Base-by-base conservation (phyloP, 208 protist species). In the Trypanosoma conorhini region DNA sequence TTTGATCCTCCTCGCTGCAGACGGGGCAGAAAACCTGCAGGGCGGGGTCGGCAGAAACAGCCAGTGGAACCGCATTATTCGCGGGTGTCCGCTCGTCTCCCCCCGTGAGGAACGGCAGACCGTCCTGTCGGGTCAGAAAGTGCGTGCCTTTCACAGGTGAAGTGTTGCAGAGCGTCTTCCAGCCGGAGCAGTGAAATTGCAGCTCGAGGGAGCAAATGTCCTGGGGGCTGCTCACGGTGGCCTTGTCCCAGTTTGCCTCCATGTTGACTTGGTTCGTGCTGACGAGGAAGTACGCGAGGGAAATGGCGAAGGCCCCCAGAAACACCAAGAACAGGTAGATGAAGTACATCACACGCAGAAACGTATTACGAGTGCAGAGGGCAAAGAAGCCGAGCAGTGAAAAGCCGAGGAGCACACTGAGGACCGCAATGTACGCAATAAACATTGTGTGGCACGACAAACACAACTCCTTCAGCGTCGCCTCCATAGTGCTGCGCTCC, bases 371-470 rank as follows among this genome's bases (percentile, higher is more conserved):
- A 7, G 66, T 65, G 50, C 67, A 72, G 35, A 82, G 77, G 24
- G 71, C 71, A 26, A 77, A 33, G 59, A 70, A 82, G 24, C 70
- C 70, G 7, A 74, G n/a, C 15, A 82, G 9, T 0, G 67, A 70
- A 22, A 75, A 64, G 3, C 15, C 35, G 0, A 74, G 48, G 24
- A 82, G 70, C 28, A 44, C 66, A 30, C 35, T 21, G 48, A 76
- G 72, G 54, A 28, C 26, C 10, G 51, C 19, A 19, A 77, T 57
- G 63, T 74, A 82, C 30, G 59, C 61, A 15, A 63, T 51, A 44
- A 75, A 72, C 8, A 64, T 26, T 9, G 19, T n/a, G 2, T 24
- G 33, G 38, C 71, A 77, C 21, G 50, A 54, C 9, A 42, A 56
- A 54, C 71, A 82, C 7, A 77, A 42, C 7, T 70, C 57, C 5